A percentile compares a stretch with the other conserved stretches of the same genome.
These are phyloP conservation scores for Zymoseptoria tritici DNA, from an alignment of 2,329 filamentous ascomycete species.

Conservation along the genomic window DNA sequence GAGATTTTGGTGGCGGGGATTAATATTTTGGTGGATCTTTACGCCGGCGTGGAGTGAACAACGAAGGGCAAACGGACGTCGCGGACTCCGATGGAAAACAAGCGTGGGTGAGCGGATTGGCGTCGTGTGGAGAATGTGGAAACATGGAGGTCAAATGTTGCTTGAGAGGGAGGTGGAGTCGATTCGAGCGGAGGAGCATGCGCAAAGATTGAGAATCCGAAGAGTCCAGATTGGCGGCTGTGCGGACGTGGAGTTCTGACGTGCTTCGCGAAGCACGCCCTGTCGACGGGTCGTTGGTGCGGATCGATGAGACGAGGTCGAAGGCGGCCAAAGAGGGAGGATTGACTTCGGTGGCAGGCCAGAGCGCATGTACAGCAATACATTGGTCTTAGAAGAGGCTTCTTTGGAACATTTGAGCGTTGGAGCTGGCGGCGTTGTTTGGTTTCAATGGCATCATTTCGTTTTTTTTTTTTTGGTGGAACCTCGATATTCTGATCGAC, in stretches of 20 bases:
- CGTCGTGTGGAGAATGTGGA: background rate
- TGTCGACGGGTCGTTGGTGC: background rate
- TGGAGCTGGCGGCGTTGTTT: background rate
- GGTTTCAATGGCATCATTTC: background rate
- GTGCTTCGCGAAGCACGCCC: background rate
- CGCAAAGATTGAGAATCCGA: background rate
- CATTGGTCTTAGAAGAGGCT: background rate
- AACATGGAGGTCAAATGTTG: background rate
- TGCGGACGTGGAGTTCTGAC: background rate
- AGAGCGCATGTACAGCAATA: background rate
- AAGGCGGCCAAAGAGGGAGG: too few relatives aligned
- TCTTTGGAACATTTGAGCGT: background rate
- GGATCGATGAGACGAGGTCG: background rate
- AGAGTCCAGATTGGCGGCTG: background rate
- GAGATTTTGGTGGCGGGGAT: conserved; percentile 81
- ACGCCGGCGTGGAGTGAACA: conserved; percentile 46
- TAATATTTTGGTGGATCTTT: conserved; percentile 92
- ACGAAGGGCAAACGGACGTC: background rate
- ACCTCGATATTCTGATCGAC: too few relatives aligned
- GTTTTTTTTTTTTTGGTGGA: background rate
- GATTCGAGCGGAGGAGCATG: background rate
- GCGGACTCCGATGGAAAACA: background rate
- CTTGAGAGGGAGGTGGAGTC: background rate
- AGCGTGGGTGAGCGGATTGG: background rate
- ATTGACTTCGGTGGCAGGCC: too few relatives aligned